A percentile compares a stretch with the other conserved stretches of the same genome.
phyloP scores from a whole-genome alignment of 1,284 basidiomycete species.

The Tylopilus sp. region DNA sequence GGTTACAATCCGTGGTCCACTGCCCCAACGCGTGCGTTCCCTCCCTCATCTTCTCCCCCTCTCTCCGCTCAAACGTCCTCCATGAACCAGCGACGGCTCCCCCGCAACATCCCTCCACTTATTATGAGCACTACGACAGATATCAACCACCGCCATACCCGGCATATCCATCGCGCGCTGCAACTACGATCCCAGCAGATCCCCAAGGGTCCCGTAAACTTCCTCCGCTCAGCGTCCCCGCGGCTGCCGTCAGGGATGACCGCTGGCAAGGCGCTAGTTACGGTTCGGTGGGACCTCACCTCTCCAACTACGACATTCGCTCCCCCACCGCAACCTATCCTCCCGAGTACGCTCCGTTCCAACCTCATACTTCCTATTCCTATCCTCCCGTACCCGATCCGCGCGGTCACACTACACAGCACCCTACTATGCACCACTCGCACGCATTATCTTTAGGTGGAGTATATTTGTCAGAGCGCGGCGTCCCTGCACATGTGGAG shows the following conservation, averaged over 20 bases:
- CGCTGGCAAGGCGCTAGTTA: conserved; percentile 44
- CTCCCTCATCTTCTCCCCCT: conserved; percentile 11
- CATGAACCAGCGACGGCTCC: conserved; percentile 32
- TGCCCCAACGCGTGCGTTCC: conserved; percentile 41
- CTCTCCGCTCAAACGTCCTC: conserved; percentile 7
- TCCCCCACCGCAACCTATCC: conserved; percentile 56
- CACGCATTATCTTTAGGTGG: conserved; percentile 29
- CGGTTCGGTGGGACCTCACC: conserved; percentile 34
- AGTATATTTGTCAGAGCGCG: conserved; percentile 29
- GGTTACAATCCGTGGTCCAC: conserved; percentile 51
- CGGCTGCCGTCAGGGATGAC: conserved; percentile 35
- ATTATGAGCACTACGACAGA: conserved; percentile 57
- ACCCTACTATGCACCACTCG: conserved; percentile 25
- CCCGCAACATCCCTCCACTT: conserved; percentile 43
- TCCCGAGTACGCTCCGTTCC: conserved; percentile 39
- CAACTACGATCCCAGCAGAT: conserved; percentile 42
- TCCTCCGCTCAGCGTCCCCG: conserved; percentile 43
- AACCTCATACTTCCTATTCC: conserved; percentile 34
- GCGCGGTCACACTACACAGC: conserved; percentile 26
- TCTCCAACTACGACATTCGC: conserved; percentile 41
- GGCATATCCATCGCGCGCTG: conserved; percentile 45
- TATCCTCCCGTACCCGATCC: conserved; percentile 36
- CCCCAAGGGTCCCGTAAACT: conserved; percentile 44
- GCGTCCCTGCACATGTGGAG: conserved; percentile 33
- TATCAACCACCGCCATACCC: conserved; percentile 48